Percentiles rank a stretch among this genome's conserved stretches.
These are phyloP conservation scores for Chaetomium sp. DNA, from an alignment of 2,329 filamentous ascomycete genomes.

Conservation along the genomic window DNA sequence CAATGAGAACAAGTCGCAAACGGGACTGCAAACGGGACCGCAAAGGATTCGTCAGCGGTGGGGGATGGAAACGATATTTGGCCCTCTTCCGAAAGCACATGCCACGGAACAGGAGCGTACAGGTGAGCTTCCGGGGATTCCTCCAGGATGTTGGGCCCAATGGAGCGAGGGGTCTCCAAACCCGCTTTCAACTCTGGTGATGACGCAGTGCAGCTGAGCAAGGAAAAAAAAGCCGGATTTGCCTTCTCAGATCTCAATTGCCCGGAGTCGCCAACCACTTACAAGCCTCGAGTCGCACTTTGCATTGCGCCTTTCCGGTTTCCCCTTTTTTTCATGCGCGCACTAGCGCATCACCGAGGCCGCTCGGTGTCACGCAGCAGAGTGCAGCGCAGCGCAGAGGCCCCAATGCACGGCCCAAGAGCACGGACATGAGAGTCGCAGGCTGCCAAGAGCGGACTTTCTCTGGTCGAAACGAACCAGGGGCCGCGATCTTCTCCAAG, in stretches of 20 bases:
- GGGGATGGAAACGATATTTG: not conserved
- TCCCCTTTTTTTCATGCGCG: not conserved
- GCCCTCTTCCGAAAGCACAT: constrained; percentile 11
- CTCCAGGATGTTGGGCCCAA: not conserved
- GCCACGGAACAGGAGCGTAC: constrained; percentile 1
- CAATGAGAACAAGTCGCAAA: constrained; percentile 12
- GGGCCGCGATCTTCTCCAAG: not conserved
- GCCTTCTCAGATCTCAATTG: not conserved
- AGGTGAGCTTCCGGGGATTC: not conserved
- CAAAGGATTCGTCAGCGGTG: constrained; percentile 14
- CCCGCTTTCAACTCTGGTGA: not conserved
- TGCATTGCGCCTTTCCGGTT: not conserved
- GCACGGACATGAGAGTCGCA: not conserved
- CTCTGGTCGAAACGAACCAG: constrained; percentile 1
- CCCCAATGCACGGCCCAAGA: not conserved
- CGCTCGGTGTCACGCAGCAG: constrained; percentile 21
- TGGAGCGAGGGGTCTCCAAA: not conserved
- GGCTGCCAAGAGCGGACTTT: constrained; percentile 25
- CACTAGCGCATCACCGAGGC: constrained; percentile 17
- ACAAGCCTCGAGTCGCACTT: not conserved
- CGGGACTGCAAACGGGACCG: not conserved
- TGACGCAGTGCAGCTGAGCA: constrained; percentile 8
- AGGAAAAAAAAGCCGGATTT: not conserved
- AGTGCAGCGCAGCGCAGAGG: constrained; percentile 18
- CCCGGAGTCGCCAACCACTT: not conserved